Base-by-base conservation (phyloP, 345 rosid genomes). In the Boechera divaricarpa region DNA sequence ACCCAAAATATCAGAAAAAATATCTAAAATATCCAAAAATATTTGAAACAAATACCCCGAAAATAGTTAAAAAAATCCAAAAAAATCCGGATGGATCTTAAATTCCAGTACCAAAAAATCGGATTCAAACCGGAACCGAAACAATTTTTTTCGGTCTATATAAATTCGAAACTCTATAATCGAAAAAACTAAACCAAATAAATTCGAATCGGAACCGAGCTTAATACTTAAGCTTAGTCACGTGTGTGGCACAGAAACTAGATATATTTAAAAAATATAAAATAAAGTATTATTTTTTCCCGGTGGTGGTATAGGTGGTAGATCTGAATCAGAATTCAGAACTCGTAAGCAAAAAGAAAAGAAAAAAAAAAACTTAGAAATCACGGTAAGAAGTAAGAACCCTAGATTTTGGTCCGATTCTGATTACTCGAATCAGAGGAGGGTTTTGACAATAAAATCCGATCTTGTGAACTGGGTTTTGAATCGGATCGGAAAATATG, bases 401-500 rank as follows among this genome's bases (percentile, higher is more conserved):
- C 79, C 80, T 76, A 69, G 45, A 42, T 70, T 63, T 61, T 33
- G 33, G 52, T 31, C 41, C 29, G 63, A 5, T 39, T 28, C 33
- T 39, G 10, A 60, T 35, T n/a, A 48, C 15, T 60, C 38, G 52
- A 51, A 13, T 72, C 29, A 13, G 9, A 57, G 59, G 21, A 51
- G 74, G 57, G 75, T 24, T 69, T 57, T 32, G 42, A 53, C 10
- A 24, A 32, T n/a, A 15, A 16, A 45, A 54, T 62, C 60, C 7
- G 32, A 13, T 70, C 64, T 76, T 16, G 15, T 47, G 60, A 45
- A 44, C 57, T 74, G 48, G 58, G 15, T 56, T 47, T 67, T 59
- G 48, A 38, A 60, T 69, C 57, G 65, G 51, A 65, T 70, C 55
- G 51, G 10, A 38, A 28, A 24, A 11, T 9, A 87, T 89, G 94